Percentiles rank a stretch among this genome's conserved stretches.
Conservation (phyloP, 2,329 filamentous ascomycete species). For the Colletotrichum phormii region DNA sequence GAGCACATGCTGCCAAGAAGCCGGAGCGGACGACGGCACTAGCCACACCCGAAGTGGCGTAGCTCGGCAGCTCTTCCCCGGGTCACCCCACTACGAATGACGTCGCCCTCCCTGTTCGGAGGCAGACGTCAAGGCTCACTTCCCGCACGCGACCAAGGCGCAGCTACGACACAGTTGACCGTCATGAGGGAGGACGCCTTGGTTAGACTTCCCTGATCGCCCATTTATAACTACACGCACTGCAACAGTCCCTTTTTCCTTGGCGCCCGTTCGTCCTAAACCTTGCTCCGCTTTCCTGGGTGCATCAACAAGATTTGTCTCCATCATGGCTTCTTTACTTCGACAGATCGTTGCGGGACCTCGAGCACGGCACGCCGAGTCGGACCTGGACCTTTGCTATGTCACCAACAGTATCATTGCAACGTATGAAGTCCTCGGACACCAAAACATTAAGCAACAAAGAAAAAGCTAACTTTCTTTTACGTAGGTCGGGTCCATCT, state of each 20-base stretch:
- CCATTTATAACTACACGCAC: conserved; percentile 26
- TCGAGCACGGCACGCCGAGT: conserved; percentile 84
- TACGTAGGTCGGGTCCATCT: conserved; percentile 84
- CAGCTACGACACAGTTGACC: background rate
- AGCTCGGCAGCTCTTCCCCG: conserved; percentile 3
- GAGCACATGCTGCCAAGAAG: conserved; percentile 30
- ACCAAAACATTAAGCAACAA: conserved; percentile 45
- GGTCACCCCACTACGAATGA: conserved; percentile 34
- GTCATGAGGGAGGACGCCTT: conserved; percentile 22
- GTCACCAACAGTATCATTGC: conserved; percentile 84
- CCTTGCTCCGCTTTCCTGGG: conserved; percentile 27
- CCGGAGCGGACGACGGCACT: background rate
- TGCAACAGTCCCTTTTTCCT: conserved; percentile 14
- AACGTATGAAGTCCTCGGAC: conserved; percentile 56
- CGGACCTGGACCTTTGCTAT: conserved; percentile 94
- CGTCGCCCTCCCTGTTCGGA: conserved; percentile 16
- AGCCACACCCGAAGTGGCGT: conserved; percentile 36
- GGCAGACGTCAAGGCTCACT: conserved; percentile 29
- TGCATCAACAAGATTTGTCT: conserved; percentile 2
- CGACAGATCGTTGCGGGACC: conserved; percentile 93
- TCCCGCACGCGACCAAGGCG: conserved; percentile 31
- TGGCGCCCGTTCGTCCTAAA: conserved; percentile 11
- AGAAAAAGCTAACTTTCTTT: background rate
- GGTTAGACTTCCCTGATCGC: background rate
- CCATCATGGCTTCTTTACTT: conserved; percentile 77